phyloP scores from a whole-genome alignment of 805 yeast genomes.

The Cyberlindnera xishuangbannaensis region DNA sequence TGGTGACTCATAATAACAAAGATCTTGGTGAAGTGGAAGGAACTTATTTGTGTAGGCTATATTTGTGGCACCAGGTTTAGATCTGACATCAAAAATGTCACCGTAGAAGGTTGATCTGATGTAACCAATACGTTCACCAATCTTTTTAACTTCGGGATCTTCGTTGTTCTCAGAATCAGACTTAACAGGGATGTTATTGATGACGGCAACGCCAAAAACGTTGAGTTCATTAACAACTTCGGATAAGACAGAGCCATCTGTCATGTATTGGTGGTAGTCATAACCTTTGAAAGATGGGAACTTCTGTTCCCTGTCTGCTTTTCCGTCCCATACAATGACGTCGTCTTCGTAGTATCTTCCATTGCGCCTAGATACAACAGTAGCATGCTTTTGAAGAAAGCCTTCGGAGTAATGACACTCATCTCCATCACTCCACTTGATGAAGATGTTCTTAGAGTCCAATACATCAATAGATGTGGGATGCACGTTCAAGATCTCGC shows the following conservation, averaged over 20 bases:
- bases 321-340: constrained; percentile 42
- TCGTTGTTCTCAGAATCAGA: constrained; percentile 22
- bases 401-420: constrained; percentile 35
- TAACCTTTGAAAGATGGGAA: constrained; percentile 13
- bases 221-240: constrained; percentile 42
- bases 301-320: constrained; percentile 6
- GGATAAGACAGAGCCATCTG: constrained; percentile 21
- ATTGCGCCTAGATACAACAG: constrained; percentile 24
- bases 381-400: constrained; percentile 43
- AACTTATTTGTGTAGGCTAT: constrained; percentile 62
- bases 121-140: constrained; percentile 57
- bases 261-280: constrained; percentile 14
- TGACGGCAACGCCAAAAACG: constrained; percentile 49
- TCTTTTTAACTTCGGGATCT: constrained; percentile 30
- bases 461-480: constrained; percentile 33
- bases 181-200: constrained; percentile 54
- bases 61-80: constrained; percentile 49
- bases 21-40: constrained; percentile 73
- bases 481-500: constrained; percentile 30
- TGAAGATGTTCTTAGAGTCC: constrained; percentile 30
- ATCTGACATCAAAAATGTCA: constrained; percentile 58
- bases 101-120: constrained; percentile 71
- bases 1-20: constrained; percentile 71
- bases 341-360: constrained; percentile 32
- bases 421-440: constrained; percentile 47